Conservation (phyloP, 1,284 basidiomycete species). For the Acaromyces ingoldii region DNA sequence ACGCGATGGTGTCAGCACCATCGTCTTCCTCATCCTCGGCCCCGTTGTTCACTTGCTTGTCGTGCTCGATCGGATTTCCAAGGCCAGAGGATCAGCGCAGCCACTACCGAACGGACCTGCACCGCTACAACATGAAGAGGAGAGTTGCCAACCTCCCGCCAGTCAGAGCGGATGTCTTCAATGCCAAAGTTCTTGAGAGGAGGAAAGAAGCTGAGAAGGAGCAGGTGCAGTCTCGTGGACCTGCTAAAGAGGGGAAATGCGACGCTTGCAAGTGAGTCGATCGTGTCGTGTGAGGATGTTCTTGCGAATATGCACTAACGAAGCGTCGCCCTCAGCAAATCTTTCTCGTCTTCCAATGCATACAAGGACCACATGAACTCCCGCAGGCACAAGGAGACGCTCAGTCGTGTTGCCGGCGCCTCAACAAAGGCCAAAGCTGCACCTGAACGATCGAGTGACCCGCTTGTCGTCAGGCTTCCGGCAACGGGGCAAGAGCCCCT, state of each 20-base stretch:
- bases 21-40: not conserved
- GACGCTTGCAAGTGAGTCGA: constrained; percentile 75
- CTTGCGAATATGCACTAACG: not conserved
- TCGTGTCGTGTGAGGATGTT: not conserved
- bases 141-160: constrained; percentile 86
- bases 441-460: constrained; percentile 3
- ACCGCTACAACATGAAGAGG: constrained; percentile 97
- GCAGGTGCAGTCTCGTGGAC: no score
- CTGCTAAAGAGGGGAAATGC: constrained; percentile 63
- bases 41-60: constrained; percentile 67
- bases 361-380: constrained; percentile 81
- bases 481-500: not conserved
- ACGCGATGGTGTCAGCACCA: not conserved
- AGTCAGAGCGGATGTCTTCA: constrained; percentile 72
- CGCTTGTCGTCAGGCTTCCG: constrained; percentile 3
- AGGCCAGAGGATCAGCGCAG: constrained; percentile 78
- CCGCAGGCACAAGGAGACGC: constrained; percentile 82
- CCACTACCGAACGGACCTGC: constrained; percentile 91
- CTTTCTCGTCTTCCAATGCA: constrained; percentile 82
- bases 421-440: not conserved
- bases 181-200: constrained; percentile 68
- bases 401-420: not conserved
- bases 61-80: constrained; percentile 83
- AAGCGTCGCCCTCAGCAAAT: constrained; percentile 64
- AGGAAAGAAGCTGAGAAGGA: constrained; percentile 3